Evolutionary conservation across 2,329 filamentous ascomycete species (phyloP), one percentile per base, ranked within the genome.

Genomic region (Trichoderma breve): DNA sequence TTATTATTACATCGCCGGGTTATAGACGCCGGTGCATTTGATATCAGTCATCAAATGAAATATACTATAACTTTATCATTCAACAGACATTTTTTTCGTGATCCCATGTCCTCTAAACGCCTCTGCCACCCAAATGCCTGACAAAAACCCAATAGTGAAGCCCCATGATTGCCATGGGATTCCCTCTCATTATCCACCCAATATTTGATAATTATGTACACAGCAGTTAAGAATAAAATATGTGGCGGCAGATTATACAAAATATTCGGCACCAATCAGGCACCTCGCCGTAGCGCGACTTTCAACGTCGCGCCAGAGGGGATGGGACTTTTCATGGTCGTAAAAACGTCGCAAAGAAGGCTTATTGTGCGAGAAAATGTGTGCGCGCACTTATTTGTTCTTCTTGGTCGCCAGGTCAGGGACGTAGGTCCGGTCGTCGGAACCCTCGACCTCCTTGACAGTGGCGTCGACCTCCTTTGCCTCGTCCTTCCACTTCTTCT

Each of bases 401-500:
- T 87, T 88, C 82, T 88, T 88, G 32, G 78, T 75, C 62, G 80
- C 79, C 4, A 78, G 73, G 21, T 80, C 79, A 15, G 76, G 73
- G 3, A 73, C 74, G 76, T 88, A 88, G 7, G 81, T 83, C 57
- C 86, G 84, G 75, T 87, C 86, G 72, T 88, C 86, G n/a, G 75
- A 74, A 62, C 86, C 86, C 78, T 88, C 86, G 55, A 97, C 93
- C 78, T 93, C 88, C 80, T 90, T 87, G 72, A 94, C 89, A 74
- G 94, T 90, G 77, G 85, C 84, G 82, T 96, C 93, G 85, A 94
- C 93, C 80, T 92, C 91, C 79, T 88, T 86, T 73, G 86, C 86
- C 84, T 97, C 94, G 78, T 89, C 88, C 78, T 91, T 87, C 93
- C 94, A 97, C 80, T 94, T 91, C 73, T 86, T 87, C 77, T 92